Evolutionary conservation across 2,329 filamentous ascomycete genomes (phyloP).

Genomic region (Aspergillus carbonarius): DNA sequence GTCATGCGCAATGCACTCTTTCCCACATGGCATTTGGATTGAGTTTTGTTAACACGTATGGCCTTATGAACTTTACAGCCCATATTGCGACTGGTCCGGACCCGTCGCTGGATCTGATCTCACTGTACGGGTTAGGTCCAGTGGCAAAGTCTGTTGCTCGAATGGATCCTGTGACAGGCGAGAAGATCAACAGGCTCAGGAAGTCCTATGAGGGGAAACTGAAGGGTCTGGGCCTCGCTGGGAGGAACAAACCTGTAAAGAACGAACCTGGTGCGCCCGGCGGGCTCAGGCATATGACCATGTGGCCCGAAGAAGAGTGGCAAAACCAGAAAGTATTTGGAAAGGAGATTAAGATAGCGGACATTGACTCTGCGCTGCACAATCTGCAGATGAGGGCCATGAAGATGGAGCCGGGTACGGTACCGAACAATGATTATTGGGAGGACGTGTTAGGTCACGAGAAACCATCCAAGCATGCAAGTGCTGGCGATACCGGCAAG

Average conservation of each 20-base stretch:
- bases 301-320: constrained; percentile 54
- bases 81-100: constrained; percentile 55
- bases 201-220: constrained; percentile 55
- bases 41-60: constrained; percentile 45
- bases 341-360: constrained; percentile 46
- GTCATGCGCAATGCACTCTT: constrained; percentile 29
- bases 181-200: constrained; percentile 64
- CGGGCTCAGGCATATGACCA: constrained; percentile 42
- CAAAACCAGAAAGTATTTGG: constrained; percentile 49
- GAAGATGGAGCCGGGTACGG: constrained; percentile 48
- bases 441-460: constrained; percentile 51
- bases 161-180: constrained; percentile 60
- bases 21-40: constrained; percentile 28
- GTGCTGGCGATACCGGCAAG: constrained; percentile 30
- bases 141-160: constrained; percentile 60
- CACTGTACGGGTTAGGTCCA: constrained; percentile 56
- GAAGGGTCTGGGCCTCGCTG: constrained; percentile 47
- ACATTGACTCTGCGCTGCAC: constrained; percentile 43
- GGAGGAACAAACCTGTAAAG: constrained; percentile 50
- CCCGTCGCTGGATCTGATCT: constrained; percentile 58
- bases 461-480: constrained; percentile 40
- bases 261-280: constrained; percentile 41
- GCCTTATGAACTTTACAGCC: constrained; percentile 38
- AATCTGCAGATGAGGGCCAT: constrained; percentile 45
- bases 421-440: constrained; percentile 50